Evolutionary conservation across 2,329 filamentous ascomycete species (phyloP).

Genomic region (Ophiostoma sp.): DNA sequence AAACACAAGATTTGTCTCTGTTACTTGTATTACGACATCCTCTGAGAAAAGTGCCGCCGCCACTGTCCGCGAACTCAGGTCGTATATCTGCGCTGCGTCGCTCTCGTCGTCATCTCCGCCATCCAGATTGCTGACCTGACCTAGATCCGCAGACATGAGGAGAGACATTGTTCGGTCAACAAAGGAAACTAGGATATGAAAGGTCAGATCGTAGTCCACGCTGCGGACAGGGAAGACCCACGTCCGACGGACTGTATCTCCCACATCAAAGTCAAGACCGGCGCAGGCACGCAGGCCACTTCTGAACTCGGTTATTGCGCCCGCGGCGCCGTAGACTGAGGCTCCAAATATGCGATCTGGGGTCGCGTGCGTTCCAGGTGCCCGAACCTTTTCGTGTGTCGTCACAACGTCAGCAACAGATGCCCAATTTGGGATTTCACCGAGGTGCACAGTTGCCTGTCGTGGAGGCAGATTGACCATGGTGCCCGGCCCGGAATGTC

Average conservation of each 20-base stretch:
- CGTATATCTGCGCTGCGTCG: slow-evolving; percentile 40
- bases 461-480: slow-evolving; percentile 58
- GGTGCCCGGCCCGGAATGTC: slow-evolving; percentile 70
- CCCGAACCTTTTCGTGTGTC: slow-evolving; percentile 35
- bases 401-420: slow-evolving; percentile 53
- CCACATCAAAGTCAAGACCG: slow-evolving; percentile 51
- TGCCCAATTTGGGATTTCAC: slow-evolving; percentile 61
- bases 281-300: slow-evolving; percentile 65
- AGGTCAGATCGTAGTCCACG: slow-evolving; percentile 30
- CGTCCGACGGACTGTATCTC: slow-evolving; percentile 44
- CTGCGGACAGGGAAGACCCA: slow-evolving; percentile 46
- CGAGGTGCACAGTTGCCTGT: slow-evolving; percentile 40
- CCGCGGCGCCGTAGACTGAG: slow-evolving; percentile 57
- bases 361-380: slow-evolving; percentile 49
- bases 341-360: slow-evolving; percentile 62
- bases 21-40: slow-evolving; percentile 49
- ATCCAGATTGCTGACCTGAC: slow-evolving; percentile 40
- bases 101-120: not conserved
- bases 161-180: slow-evolving; percentile 47
- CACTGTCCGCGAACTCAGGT: slow-evolving; percentile 50
- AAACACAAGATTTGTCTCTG: slow-evolving; percentile 44
- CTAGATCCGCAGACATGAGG: slow-evolving; percentile 45
- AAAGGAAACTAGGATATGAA: slow-evolving; percentile 45
- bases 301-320: slow-evolving; percentile 63
- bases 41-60: slow-evolving; percentile 38